Conservation (phyloP, 352 stramenopile species). For the Halophytophthora polymorphica region DNA sequence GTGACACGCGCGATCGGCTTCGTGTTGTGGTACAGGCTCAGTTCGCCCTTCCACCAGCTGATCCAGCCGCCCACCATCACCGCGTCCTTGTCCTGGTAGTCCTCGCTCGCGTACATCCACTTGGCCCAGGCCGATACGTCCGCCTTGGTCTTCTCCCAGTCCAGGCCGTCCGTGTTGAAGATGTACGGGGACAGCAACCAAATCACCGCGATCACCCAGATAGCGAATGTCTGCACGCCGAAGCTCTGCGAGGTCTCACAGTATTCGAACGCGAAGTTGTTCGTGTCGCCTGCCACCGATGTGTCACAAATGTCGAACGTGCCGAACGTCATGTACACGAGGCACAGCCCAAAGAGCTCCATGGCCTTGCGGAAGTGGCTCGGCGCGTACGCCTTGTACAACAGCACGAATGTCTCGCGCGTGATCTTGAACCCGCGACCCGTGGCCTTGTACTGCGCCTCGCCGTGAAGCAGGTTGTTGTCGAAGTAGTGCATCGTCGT, state of each 20-base stretch:
- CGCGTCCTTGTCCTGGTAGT: slow-evolving; percentile 61
- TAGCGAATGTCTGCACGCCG: slow-evolving; percentile 77
- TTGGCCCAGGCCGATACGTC: slow-evolving; percentile 68
- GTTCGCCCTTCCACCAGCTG: slow-evolving; percentile 79
- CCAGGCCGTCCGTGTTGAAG: slow-evolving; percentile 84
- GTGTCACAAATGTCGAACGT: slow-evolving; percentile 60
- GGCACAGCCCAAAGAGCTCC: slow-evolving; percentile 66
- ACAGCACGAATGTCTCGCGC: slow-evolving; percentile 73
- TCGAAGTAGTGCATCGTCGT: slow-evolving; percentile 88
- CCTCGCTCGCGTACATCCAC: slow-evolving; percentile 79
- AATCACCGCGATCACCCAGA: slow-evolving; percentile 72
- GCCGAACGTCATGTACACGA: slow-evolving; percentile 76
- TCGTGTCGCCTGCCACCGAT: slow-evolving; percentile 35
- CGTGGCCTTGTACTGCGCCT: slow-evolving; percentile 79
- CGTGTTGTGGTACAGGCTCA: slow-evolving; percentile 71
- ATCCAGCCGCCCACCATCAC: slow-evolving; percentile 76
- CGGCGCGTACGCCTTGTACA: slow-evolving; percentile 77
- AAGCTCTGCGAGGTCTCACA: slow-evolving; percentile 73
- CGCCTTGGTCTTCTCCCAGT: slow-evolving; percentile 83
- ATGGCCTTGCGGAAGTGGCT: slow-evolving; percentile 81
- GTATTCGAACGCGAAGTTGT: slow-evolving; percentile 54
- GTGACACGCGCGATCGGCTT: slow-evolving; percentile 66
- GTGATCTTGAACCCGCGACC: slow-evolving; percentile 85
- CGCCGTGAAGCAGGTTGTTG: slow-evolving; percentile 77
- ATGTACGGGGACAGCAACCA: slow-evolving; percentile 79